Percentiles rank a stretch among this genome's conserved stretches.
Conservation (phyloP, 140 eudicot species). For the Bidens hawaiensis region DNA sequence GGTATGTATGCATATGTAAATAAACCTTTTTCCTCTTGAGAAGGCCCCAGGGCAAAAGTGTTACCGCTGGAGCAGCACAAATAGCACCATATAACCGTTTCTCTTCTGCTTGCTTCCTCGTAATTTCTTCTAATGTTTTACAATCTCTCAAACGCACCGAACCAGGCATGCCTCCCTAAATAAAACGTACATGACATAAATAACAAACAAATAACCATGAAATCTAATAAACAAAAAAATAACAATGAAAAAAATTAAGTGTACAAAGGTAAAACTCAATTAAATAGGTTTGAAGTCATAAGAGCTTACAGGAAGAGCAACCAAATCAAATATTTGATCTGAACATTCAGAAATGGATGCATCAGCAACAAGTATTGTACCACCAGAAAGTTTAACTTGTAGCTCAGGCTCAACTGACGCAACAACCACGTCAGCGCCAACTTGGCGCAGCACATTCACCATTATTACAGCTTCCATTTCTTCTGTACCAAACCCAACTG, state of each 20-base stretch:
- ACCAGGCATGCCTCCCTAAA: slow-evolving; percentile 99
- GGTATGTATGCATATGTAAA: too few relatives aligned
- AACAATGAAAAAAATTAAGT: not conserved
- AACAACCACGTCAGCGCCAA: slow-evolving; percentile 74
- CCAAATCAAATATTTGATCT: slow-evolving; percentile 56
- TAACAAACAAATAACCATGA: not conserved
- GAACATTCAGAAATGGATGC: slow-evolving; percentile 54
- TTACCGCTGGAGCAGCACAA: slow-evolving; percentile 98
- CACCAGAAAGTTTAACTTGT: slow-evolving; percentile 75
- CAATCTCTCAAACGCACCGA: slow-evolving; percentile 85
- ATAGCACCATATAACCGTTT: slow-evolving; percentile 86
- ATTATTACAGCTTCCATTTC: slow-evolving; percentile 91
- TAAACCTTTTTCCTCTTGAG: slow-evolving; percentile 76
- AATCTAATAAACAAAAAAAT: not conserved
- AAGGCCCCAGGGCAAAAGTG: slow-evolving; percentile 99
- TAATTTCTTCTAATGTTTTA: slow-evolving; percentile 58
- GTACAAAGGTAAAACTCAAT: not conserved
- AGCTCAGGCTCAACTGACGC: slow-evolving; percentile 90
- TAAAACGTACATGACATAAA: slow-evolving; percentile 18
- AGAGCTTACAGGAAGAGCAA: slow-evolving; percentile 77
- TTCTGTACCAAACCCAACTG: slow-evolving; percentile 89
- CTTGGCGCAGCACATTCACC: slow-evolving; percentile 68
- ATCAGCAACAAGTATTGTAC: slow-evolving; percentile 78
- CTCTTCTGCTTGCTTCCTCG: slow-evolving; percentile 79
- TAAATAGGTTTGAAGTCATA: slow-evolving; percentile 3